Conservation (phyloP, 2,329 filamentous ascomycete genomes). For the Drechslerella dactyloides region DNA sequence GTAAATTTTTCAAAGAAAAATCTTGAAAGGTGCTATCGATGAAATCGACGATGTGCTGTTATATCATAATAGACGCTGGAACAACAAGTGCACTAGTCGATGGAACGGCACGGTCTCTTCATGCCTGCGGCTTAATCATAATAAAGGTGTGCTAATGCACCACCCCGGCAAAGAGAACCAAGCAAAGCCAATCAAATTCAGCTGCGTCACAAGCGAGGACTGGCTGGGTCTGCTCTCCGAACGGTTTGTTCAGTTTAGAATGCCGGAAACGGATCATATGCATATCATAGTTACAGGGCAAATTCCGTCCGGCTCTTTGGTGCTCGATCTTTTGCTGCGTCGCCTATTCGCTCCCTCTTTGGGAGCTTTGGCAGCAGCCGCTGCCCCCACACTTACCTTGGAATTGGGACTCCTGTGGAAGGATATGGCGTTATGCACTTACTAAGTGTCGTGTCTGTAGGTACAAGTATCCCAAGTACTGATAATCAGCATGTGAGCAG, state of each 20-base stretch:
- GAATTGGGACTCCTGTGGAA: slow-evolving; percentile 36
- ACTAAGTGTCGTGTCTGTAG: slow-evolving; percentile 21
- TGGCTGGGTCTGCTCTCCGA: not conserved
- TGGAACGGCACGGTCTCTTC: not conserved
- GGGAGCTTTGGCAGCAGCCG: slow-evolving; percentile 11
- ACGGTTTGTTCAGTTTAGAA: not conserved
- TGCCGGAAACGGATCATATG: slow-evolving; percentile 6
- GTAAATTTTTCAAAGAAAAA: not conserved
- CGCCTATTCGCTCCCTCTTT: slow-evolving; percentile 46
- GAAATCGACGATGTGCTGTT: not conserved
- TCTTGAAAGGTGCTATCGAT: not conserved
- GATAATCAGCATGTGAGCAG: slow-evolving; percentile 9
- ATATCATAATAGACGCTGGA: not conserved
- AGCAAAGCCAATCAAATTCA: not conserved
- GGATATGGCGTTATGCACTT: slow-evolving; percentile 50
- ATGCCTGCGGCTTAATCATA: not conserved
- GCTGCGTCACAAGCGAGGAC: slow-evolving; percentile 4
- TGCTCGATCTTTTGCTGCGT: slow-evolving; percentile 37
- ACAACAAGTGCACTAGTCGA: not conserved
- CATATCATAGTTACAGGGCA: slow-evolving; percentile 2
- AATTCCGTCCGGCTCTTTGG: not conserved
- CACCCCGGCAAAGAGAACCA: not conserved
- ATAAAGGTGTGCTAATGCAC: not conserved
- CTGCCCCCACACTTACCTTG: slow-evolving; percentile 49
- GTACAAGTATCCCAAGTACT: slow-evolving; percentile 7